Evolutionary conservation across 2,329 filamentous ascomycete species (phyloP).

Genomic region (Calonectria hawksworthii): DNA sequence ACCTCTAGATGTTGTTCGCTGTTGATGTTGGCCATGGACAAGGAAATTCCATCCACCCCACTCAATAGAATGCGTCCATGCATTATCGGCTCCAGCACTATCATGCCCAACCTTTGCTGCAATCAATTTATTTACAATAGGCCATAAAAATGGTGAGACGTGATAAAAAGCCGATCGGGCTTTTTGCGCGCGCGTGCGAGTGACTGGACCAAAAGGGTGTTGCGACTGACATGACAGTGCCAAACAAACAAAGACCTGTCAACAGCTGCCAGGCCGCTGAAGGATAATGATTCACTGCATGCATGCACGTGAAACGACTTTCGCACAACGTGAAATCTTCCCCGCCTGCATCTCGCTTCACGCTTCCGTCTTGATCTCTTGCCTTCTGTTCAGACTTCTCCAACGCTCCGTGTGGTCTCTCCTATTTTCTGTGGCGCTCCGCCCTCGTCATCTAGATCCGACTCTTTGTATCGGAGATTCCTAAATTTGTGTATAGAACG

Average conservation of each 20-base stretch:
- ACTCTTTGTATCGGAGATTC: background rate
- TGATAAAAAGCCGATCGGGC: background rate
- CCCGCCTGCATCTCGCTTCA: background rate
- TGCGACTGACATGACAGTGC: no score
- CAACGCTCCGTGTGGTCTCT: background rate
- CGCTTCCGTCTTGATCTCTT: background rate
- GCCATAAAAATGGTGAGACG: background rate
- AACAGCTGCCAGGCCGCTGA: background rate
- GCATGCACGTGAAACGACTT: background rate
- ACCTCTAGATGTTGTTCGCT: no score
- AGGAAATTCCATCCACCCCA: background rate
- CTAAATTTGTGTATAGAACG: background rate
- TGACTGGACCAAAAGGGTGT: background rate
- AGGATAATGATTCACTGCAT: background rate
- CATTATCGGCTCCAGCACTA: background rate
- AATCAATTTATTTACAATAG: background rate
- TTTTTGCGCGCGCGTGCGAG: background rate
- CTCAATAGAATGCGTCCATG: background rate
- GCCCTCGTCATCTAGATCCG: no score
- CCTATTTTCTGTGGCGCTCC: background rate
- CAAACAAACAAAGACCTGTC: background rate
- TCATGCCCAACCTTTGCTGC: background rate
- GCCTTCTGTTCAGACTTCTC: background rate
- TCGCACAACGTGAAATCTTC: background rate
- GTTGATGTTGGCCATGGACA: no score